Percentiles rank a stretch among this genome's conserved stretches.
Evolutionary conservation across 2,329 filamentous ascomycete species (phyloP).

Genomic region (Ilyonectria robusta): DNA sequence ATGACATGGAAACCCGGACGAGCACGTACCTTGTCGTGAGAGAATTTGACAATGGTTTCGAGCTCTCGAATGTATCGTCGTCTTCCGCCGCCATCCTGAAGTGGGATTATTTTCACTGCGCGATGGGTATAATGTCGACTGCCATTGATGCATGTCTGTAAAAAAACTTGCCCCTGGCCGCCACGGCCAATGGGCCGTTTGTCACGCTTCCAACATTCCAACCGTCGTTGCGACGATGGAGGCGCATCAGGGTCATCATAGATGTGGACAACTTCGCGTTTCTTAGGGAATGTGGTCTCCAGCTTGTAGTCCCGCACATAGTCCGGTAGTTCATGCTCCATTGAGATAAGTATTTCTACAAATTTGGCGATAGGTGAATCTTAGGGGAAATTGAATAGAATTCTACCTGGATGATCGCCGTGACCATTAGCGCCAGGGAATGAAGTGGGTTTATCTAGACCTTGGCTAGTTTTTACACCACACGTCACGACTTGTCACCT

Average conservation of each 20-base stretch:
- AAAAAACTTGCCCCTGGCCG: constrained; percentile 33
- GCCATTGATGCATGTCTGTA: constrained; percentile 29
- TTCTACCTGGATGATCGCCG: constrained; percentile 5
- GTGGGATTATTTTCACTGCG: constrained; percentile 39
- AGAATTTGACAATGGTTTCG: constrained; percentile 42
- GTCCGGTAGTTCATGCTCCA: constrained; percentile 10
- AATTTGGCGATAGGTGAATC: constrained; percentile 6
- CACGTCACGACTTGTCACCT: not conserved
- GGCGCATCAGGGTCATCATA: constrained; percentile 31
- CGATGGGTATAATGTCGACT: constrained; percentile 19
- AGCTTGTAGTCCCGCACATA: constrained; percentile 28
- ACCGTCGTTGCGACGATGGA: constrained; percentile 25
- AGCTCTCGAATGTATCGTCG: constrained; percentile 37
- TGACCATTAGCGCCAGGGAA: not conserved
- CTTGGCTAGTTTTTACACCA: not conserved
- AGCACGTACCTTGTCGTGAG: constrained; percentile 34
- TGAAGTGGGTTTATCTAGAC: not conserved
- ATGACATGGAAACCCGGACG: not conserved
- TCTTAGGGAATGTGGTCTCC: constrained; percentile 19
- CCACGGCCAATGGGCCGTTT: constrained; percentile 31
- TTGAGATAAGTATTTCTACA: not conserved
- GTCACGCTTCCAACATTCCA: constrained; percentile 33
- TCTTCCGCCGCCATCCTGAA: constrained; percentile 13
- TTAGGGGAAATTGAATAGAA: not conserved
- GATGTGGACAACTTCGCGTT: constrained; percentile 23